phyloP scores from a whole-genome alignment of 2,329 filamentous ascomycete species.

The Cladosporium sp. region DNA sequence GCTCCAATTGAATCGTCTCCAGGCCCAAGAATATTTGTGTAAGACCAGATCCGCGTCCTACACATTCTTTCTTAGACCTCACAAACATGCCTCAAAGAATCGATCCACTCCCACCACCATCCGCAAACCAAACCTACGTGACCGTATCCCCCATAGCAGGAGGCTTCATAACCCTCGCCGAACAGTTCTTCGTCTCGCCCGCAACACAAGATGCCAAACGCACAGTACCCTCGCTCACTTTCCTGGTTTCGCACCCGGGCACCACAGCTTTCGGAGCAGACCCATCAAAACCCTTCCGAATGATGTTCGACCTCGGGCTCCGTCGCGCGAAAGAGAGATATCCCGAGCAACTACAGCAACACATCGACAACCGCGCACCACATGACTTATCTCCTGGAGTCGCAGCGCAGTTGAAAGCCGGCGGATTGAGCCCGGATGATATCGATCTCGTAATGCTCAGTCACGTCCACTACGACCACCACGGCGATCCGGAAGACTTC shows the following conservation, averaged over 20 bases:
- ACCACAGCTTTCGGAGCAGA: conserved; percentile 14
- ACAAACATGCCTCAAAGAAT: not conserved
- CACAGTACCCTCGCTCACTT: conserved; percentile 51
- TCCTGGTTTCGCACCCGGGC: conserved; percentile 47
- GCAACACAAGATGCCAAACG: conserved; percentile 39
- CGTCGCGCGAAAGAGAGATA: conserved; percentile 44
- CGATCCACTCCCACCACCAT: conserved; percentile 19
- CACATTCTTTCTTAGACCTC: too few relatives aligned
- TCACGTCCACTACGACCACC: conserved; percentile 55
- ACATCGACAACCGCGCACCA: conserved; percentile 44
- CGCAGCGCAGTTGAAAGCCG: conserved; percentile 33
- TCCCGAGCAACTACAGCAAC: conserved; percentile 39
- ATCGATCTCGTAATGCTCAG: conserved; percentile 44
- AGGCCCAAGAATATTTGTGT: too few relatives aligned
- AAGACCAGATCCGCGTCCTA: too few relatives aligned
- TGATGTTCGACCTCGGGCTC: conserved; percentile 53
- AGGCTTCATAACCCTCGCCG: conserved; percentile 28
- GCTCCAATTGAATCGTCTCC: too few relatives aligned
- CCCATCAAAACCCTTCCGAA: conserved; percentile 26
- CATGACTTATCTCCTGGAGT: conserved; percentile 43
- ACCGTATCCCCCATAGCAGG: conserved; percentile 28
- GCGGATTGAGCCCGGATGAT: conserved; percentile 33
- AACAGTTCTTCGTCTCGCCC: conserved; percentile 27
- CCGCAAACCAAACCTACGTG: conserved; percentile 24
- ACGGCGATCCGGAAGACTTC: conserved; percentile 53